Conservation (phyloP, 352 stramenopile species). For the Pythium guiyangense region DNA sequence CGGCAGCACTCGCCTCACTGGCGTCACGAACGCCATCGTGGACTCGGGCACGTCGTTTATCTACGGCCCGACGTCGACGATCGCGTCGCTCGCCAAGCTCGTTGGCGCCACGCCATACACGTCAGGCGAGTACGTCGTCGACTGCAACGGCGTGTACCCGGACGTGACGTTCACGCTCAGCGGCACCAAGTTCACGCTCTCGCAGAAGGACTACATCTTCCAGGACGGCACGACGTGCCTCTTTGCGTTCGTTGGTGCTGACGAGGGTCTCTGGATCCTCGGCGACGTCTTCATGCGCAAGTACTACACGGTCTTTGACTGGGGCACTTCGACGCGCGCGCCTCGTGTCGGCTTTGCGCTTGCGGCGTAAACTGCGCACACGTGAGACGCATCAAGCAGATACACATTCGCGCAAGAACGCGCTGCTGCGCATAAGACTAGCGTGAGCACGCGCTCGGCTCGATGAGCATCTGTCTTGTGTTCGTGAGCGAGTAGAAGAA, state of each 20-base stretch:
- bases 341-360: conserved; percentile 85
- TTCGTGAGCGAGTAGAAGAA: too few relatives aligned
- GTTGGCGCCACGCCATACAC: conserved; percentile 86
- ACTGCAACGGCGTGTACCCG: conserved; percentile 38
- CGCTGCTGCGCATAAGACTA: too few relatives aligned
- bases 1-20: conserved; percentile 45
- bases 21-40: conserved; percentile 84
- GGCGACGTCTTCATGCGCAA: conserved; percentile 93
- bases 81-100: conserved; percentile 79
- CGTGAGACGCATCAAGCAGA: too few relatives aligned
- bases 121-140: too few relatives aligned
- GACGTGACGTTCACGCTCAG: conserved; percentile 93
- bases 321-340: conserved; percentile 56
- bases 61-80: conserved; percentile 86
- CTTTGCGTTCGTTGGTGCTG: conserved; percentile 91
- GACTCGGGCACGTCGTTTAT: conserved; percentile 96
- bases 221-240: conserved; percentile 90
- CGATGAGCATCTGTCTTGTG: too few relatives aligned
- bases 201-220: conserved; percentile 92
- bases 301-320: conserved; percentile 92
- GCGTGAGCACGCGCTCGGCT: too few relatives aligned
- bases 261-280: conserved; percentile 54
- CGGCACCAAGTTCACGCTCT: conserved; percentile 90
- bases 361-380: conserved; percentile 32
- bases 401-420: too few relatives aligned